These are phyloP conservation scores for Alternaria sp. DNA, from an alignment of 2,329 filamentous ascomycete species.

Conservation along the genomic window DNA sequence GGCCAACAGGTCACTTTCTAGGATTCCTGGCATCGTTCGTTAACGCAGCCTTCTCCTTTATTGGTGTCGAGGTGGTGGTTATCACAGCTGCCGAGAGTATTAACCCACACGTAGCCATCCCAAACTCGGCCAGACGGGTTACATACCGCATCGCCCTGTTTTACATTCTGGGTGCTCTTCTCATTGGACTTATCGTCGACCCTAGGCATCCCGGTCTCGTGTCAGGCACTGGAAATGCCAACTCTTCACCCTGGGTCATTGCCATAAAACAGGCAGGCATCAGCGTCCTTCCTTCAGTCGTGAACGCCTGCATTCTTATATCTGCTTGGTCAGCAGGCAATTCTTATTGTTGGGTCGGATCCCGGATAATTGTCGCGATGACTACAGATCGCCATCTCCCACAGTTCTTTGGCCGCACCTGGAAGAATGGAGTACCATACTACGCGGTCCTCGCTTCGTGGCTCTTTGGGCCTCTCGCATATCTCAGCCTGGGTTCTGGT, in stretches of 20 bases:
- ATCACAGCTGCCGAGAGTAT: constrained; percentile 72
- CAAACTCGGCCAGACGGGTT: constrained; percentile 61
- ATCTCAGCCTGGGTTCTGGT: constrained; percentile 73
- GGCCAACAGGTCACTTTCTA: constrained; percentile 61
- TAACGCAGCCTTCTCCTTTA: constrained; percentile 54
- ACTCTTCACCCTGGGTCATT: constrained; percentile 63
- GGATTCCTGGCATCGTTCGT: constrained; percentile 62
- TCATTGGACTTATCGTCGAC: constrained; percentile 66
- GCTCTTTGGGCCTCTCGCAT: constrained; percentile 64
- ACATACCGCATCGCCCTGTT: constrained; percentile 58
- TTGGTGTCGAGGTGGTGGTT: constrained; percentile 63
- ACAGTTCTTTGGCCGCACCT: constrained; percentile 40
- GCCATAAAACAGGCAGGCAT: constrained; percentile 59
- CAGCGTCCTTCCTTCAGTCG: constrained; percentile 40
- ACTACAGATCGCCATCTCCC: constrained; percentile 36
- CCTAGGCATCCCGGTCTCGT: constrained; percentile 53
- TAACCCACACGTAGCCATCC: constrained; percentile 71
- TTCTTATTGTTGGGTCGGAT: constrained; percentile 38
- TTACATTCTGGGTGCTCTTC: constrained; percentile 58
- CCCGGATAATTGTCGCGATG: constrained; percentile 36
- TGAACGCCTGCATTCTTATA: constrained; percentile 38
- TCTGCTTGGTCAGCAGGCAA: constrained; percentile 41
- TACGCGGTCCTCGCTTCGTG: constrained; percentile 70
- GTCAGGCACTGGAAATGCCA: constrained; percentile 45
- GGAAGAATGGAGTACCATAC: constrained; percentile 73